These are phyloP conservation scores for Backusella circina DNA, from an alignment of 192 early-diverging fungal species.

Conservation along the genomic window DNA sequence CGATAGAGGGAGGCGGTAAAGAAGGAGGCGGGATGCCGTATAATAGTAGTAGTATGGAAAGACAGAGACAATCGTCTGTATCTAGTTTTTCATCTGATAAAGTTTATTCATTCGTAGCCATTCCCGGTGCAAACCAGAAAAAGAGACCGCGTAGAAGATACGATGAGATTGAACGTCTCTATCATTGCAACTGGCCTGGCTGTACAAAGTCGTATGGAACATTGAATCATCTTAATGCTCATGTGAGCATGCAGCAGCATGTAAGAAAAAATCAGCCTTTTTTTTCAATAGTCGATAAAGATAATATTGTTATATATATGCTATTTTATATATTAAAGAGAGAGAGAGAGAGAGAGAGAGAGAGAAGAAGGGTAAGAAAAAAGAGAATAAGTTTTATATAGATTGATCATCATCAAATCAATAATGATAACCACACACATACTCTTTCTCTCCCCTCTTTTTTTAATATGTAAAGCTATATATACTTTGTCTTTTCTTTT, in stretches of 20 bases:
- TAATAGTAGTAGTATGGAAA: neutral
- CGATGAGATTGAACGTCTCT: conserved; percentile 60
- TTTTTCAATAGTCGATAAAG: neutral
- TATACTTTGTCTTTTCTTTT: neutral
- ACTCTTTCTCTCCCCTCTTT: neutral
- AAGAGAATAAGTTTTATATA: neutral
- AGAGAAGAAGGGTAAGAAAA: neutral
- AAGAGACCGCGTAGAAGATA: conserved; percentile 55
- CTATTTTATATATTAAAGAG: neutral
- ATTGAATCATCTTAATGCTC: conserved; percentile 60
- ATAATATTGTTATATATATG: neutral
- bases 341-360: neutral
- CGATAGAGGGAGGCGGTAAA: neutral
- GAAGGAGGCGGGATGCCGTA: neutral
- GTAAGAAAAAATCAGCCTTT: conserved; percentile 13
- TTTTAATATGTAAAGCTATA: neutral
- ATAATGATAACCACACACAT: neutral
- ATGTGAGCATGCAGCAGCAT: conserved; percentile 60
- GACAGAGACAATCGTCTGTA: conserved; percentile 6
- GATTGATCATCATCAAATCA: neutral
- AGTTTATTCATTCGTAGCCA: conserved; percentile 40
- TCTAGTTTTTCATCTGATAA: conserved; percentile 15
- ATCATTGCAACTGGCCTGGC: conserved; percentile 48
- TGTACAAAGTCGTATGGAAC: conserved; percentile 60
- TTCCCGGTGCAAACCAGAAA: conserved; percentile 50